These are phyloP conservation scores for Lentinus brumalis DNA, from an alignment of 768 basidiomycete species.

Conservation along the genomic window DNA sequence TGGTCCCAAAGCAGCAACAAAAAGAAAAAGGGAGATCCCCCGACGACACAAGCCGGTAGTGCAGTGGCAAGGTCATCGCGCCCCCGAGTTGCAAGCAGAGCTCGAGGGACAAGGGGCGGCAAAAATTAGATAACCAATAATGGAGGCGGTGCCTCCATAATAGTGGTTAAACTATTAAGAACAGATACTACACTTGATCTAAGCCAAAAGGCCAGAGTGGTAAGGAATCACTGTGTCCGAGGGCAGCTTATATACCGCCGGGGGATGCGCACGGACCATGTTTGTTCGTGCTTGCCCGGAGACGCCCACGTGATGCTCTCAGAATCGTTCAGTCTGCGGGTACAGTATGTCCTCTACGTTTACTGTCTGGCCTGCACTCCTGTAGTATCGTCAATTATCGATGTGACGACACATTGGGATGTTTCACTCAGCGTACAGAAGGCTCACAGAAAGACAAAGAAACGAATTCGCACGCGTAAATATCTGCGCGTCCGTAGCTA, in stretches of 20 bases:
- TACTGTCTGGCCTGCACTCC: no score
- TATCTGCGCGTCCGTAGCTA: no score
- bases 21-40: conserved; percentile 25
- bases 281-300: conserved; percentile 4
- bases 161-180: conserved; percentile 56
- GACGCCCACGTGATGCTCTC: background rate
- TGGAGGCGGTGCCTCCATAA: conserved; percentile 39
- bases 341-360: no score
- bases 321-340: background rate
- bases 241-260: conserved; percentile 6
- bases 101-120: conserved; percentile 33
- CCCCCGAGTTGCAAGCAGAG: conserved; percentile 34
- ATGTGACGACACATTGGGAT: no score
- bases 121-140: conserved; percentile 39
- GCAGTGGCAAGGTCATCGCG: conserved; percentile 36
- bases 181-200: conserved; percentile 82
- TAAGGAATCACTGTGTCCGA: conserved; percentile 27
- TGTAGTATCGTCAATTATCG: no score
- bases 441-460: no score
- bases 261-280: conserved; percentile 15
- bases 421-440: no score
- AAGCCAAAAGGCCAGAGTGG: conserved; percentile 69
- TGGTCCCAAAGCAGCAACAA: conserved; percentile 10
- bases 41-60: conserved; percentile 36
- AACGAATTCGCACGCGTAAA: no score